Percentiles rank a stretch among this genome's conserved stretches.
Evolutionary conservation across 2,329 filamentous ascomycete species (phyloP).

Genomic region (Endothia cerciana): DNA sequence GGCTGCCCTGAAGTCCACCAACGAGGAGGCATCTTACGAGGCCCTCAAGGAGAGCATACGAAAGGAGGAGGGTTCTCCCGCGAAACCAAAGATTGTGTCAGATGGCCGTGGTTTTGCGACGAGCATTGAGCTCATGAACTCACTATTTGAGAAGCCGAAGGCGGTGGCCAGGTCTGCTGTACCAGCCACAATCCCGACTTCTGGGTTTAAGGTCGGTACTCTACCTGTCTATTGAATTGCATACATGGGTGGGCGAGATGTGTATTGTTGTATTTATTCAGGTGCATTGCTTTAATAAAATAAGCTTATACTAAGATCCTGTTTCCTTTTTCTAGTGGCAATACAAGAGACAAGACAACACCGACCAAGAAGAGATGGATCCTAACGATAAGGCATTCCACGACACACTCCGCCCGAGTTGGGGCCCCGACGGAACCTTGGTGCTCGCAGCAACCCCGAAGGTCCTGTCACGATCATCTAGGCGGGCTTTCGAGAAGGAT

Average conservation of each 20-base stretch:
- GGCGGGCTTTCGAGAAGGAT: conserved; percentile 40
- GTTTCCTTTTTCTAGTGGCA: conserved; percentile 70
- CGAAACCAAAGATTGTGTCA: conserved; percentile 41
- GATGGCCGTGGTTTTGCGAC: conserved; percentile 75
- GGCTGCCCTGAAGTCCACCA: conserved; percentile 64
- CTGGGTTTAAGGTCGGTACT: conserved; percentile 88
- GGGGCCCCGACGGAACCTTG: conserved; percentile 75
- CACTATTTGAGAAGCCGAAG: conserved; percentile 78
- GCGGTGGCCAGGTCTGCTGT: conserved; percentile 55
- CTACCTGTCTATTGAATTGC: conserved; percentile 42
- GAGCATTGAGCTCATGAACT: conserved; percentile 96
- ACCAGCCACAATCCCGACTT: conserved; percentile 55
- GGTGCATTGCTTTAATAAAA: conserved; percentile 39
- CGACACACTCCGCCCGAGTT: conserved; percentile 75
- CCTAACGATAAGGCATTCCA: conserved; percentile 70
- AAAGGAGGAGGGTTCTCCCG: conserved; percentile 37
- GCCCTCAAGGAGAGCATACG: conserved; percentile 38
- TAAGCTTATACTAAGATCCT: conserved; percentile 49
- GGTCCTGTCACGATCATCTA: conserved; percentile 25
- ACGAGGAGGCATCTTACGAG: conserved; percentile 64
- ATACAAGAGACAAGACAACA: conserved; percentile 78
- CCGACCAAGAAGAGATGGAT: conserved; percentile 65
- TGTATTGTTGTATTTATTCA: conserved; percentile 36
- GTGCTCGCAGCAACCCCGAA: conserved; percentile 44
- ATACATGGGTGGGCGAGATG: conserved; percentile 35